A percentile compares a stretch with the other conserved stretches of the same genome.
Evolutionary conservation across 2,329 filamentous ascomycete genomes (phyloP).

Genomic region (Ploettnerulaceae sp.): DNA sequence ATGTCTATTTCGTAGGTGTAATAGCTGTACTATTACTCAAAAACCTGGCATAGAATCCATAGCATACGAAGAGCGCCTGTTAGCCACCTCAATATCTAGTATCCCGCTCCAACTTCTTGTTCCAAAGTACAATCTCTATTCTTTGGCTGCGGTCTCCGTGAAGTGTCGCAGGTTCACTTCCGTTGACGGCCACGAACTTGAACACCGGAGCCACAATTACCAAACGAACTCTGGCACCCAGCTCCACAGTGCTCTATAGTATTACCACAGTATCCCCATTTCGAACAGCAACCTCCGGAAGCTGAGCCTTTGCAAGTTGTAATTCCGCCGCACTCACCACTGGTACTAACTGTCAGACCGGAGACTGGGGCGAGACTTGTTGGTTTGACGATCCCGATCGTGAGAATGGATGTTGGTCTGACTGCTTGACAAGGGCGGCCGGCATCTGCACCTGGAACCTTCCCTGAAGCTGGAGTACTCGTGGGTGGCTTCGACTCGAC

Average conservation of each 20-base stretch:
- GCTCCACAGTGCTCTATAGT: conserved; percentile 5
- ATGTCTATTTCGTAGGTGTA: too few relatives aligned
- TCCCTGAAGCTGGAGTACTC: neutral
- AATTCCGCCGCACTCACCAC: neutral
- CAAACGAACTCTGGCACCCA: conserved; percentile 13
- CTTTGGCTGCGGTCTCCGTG: too few relatives aligned
- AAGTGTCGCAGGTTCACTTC: too few relatives aligned
- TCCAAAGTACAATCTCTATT: too few relatives aligned
- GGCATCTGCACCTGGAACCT: neutral
- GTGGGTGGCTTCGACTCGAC: neutral
- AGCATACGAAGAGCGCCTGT: too few relatives aligned
- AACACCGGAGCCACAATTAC: conserved; percentile 3
- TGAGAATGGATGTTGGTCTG: neutral
- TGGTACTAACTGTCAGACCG: neutral
- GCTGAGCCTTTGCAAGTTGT: conserved; percentile 6
- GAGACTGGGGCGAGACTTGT: neutral
- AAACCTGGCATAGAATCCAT: too few relatives aligned
- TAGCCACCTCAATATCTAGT: too few relatives aligned
- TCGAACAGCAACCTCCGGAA: conserved; percentile 11
- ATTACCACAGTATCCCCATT: conserved; percentile 13
- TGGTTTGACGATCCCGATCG: neutral
- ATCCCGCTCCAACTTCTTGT: too few relatives aligned
- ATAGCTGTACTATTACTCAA: too few relatives aligned
- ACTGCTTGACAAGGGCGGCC: neutral
- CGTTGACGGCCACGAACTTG: conserved; percentile 1